Base-by-base conservation (phyloP, 2,329 filamentous ascomycete species). In the Trichophyton rubrum region DNA sequence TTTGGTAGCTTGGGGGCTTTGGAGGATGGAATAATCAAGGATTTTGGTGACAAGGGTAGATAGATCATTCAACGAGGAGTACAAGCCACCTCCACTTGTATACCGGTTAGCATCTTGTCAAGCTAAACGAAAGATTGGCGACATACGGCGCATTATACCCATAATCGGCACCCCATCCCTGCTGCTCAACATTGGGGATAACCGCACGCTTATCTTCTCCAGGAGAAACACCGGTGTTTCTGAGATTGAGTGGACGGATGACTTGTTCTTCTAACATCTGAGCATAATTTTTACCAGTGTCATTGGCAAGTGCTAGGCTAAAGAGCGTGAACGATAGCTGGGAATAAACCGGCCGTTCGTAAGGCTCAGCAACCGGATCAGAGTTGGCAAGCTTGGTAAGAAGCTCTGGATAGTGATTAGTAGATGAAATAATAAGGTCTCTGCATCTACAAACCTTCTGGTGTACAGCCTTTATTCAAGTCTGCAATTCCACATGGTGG, bases 321-420 rank as follows among this genome's bases (percentile, higher is more conserved):
- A 76, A 67, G 5, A 78, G 56, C 13, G 68, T 68, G 60, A 75
- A 78, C 0, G 73, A 73, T 15, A 76, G 64, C 59, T 73, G 77
- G 3, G 75, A 78, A 62, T 78, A 78, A 0, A 72, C 68, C 0
- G 76, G 74, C 2, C 69, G 67, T 2, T 72, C 67, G 59, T 70
- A 67, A 2, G 68, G 67, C 1, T 69, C 47, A 1, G 67, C 66
- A 17, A 74, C 67, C 0, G 71, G 73, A 38, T 71, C 66, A 9
- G 66, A 65, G 1, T 61, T 61, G 17, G 62, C 66, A 65, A 77
- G 68, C 3, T 70, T 72, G 0, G 66, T 8, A 0, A 77, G 55
- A 0, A 73, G 63, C 22, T 73, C 74, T 76, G 24, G 2, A 33
- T n/a, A n/a, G 11, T 20, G 7, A 6, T 53, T 53, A 53, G 22